Evolutionary conservation across 176 grass and related monocot species (phyloP).

Genomic region (Cenchrus americanus): DNA sequence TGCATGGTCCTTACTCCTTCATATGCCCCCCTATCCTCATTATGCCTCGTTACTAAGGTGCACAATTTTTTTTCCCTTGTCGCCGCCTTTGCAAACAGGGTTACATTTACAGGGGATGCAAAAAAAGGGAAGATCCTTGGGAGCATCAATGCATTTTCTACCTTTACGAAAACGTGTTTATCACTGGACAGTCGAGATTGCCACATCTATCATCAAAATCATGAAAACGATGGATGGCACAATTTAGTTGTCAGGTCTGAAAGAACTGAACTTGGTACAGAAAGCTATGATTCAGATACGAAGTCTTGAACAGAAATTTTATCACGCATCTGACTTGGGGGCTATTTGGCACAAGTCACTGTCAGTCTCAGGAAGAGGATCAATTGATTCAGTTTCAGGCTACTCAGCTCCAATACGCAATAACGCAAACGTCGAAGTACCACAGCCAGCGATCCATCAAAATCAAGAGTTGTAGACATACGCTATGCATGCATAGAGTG

Average conservation of each 20-base stretch:
- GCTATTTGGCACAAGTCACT: slow-evolving; percentile 19
- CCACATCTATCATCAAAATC: not conserved
- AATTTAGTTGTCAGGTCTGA: not conserved
- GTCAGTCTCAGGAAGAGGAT: not conserved
- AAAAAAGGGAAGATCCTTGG: not conserved
- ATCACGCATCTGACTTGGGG: not conserved
- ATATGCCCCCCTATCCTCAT: not conserved
- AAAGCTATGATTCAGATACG: no score
- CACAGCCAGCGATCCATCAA: not conserved
- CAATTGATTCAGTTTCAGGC: not conserved
- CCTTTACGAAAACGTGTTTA: slow-evolving; percentile 6
- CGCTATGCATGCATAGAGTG: not conserved
- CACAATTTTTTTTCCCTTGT: not conserved
- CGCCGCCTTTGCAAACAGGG: no score
- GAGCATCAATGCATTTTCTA: not conserved
- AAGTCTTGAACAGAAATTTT: not conserved
- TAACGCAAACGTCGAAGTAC: not conserved
- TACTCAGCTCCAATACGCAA: not conserved
- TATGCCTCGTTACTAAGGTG: not conserved
- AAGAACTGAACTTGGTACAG: not conserved
- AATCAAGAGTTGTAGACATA: not conserved
- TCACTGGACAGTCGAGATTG: slow-evolving; percentile 37
- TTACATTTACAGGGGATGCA: no score
- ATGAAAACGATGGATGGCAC: not conserved
- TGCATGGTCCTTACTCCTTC: not conserved